Percentiles rank a stretch among this genome's conserved stretches.
Conservation (phyloP, 306 rosid genomes). For the Corylus heterophylla region DNA sequence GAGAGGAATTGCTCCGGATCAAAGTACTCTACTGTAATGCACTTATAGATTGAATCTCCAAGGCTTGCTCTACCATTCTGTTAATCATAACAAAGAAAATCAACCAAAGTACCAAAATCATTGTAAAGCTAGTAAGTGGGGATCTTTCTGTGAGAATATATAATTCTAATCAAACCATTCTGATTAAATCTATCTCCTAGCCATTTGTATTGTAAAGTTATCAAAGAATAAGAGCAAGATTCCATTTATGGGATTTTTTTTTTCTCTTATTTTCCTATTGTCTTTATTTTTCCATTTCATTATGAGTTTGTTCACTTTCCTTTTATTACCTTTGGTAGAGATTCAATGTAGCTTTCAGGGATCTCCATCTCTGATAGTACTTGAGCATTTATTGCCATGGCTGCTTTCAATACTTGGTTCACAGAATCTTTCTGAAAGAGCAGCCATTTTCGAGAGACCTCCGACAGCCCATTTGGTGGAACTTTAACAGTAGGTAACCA, state of each 20-base stretch:
- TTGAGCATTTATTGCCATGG: slow-evolving; percentile 97
- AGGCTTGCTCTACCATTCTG: slow-evolving; percentile 89
- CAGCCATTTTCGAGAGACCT: slow-evolving; percentile 62
- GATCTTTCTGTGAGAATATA: neutral
- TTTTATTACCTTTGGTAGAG: slow-evolving; percentile 75
- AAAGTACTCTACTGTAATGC: slow-evolving; percentile 71
- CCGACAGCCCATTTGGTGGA: slow-evolving; percentile 69
- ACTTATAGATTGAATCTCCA: slow-evolving; percentile 68
- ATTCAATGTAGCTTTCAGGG: slow-evolving; percentile 83
- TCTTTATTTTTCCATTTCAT: no score
- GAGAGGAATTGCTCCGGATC: slow-evolving; percentile 68
- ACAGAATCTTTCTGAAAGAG: slow-evolving; percentile 64
- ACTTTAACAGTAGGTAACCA: slow-evolving; percentile 84
- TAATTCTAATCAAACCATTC: no score
- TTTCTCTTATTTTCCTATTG: no score
- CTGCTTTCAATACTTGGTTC: slow-evolving; percentile 84
- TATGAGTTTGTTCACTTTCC: neutral
- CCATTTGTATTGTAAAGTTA: no score
- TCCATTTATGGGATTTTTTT: no score
- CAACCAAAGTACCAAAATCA: slow-evolving; percentile 12
- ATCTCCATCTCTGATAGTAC: slow-evolving; percentile 74
- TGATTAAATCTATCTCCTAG: no score
- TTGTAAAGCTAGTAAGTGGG: slow-evolving; percentile 1
- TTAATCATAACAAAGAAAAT: slow-evolving; percentile 18
- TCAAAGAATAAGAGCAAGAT: no score